Conservation (phyloP, 129 eudicot species). For the Artemisia argyi region DNA sequence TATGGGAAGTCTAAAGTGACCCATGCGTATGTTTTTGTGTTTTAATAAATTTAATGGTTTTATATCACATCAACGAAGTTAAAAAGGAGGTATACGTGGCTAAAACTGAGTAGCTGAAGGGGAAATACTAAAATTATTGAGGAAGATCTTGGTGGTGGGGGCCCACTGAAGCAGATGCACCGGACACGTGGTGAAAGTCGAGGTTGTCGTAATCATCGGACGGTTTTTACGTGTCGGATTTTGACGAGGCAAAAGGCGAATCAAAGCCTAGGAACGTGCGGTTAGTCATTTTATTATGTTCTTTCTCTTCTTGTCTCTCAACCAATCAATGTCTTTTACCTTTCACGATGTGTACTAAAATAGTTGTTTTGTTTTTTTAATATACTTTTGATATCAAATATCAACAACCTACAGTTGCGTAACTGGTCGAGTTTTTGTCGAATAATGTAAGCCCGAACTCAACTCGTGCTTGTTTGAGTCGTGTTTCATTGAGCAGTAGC, state of each 20-base stretch:
- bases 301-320: conserved; percentile 13
- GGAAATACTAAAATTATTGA: conserved; percentile 15
- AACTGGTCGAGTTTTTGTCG: too few species aligned
- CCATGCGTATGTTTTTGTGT: too few species aligned
- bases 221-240: conserved; percentile 32
- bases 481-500: too few species aligned
- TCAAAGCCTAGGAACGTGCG: conserved; percentile 22
- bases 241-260: conserved; percentile 6
- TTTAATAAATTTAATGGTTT: background rate
- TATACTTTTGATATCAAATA: background rate
- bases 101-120: conserved; percentile 16
- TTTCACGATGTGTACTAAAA: background rate
- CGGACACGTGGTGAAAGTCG: conserved; percentile 32
- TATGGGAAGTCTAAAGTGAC: too few species aligned
- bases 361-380: background rate
- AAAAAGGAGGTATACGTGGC: conserved; percentile 17
- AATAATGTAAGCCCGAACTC: too few species aligned
- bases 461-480: too few species aligned
- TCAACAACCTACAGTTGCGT: too few species aligned
- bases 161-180: conserved; percentile 16
- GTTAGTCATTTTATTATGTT: background rate
- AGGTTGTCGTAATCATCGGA: conserved; percentile 31
- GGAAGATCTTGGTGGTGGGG: conserved; percentile 40
- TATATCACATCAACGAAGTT: background rate
- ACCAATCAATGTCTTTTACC: conserved; percentile 7